Evolutionary conservation across 2,329 filamentous ascomycete genomes (phyloP).

Genomic region (Fusarium sp.): DNA sequence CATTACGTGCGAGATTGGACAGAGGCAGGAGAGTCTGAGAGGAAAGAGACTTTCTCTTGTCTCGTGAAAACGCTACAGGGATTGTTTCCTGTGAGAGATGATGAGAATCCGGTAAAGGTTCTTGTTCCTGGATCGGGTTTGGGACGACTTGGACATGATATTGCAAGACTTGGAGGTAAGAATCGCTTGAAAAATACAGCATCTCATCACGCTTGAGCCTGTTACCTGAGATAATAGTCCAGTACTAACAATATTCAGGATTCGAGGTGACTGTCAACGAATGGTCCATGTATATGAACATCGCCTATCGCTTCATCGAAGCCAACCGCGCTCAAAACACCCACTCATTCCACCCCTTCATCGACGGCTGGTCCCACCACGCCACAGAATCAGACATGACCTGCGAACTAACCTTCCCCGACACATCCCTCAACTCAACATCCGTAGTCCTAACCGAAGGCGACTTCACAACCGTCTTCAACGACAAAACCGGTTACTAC

Average conservation of each 20-base stretch:
- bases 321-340: constrained; percentile 41
- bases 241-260: constrained; percentile 39
- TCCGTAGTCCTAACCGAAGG: constrained; percentile 64
- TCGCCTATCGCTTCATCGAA: constrained; percentile 63
- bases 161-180: constrained; percentile 56
- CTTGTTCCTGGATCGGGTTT: constrained; percentile 66
- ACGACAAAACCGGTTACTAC: constrained; percentile 48
- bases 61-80: constrained; percentile 50
- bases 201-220: fast-evolving
- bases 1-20: constrained; percentile 70
- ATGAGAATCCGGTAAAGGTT: constrained; percentile 48
- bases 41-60: constrained; percentile 56
- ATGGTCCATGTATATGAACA: constrained; percentile 69
- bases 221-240: fast-evolving
- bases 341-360: constrained; percentile 60
- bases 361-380: constrained; percentile 69
- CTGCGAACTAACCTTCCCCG: constrained; percentile 60
- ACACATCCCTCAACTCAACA: constrained; percentile 50
- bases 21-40: constrained; percentile 58
- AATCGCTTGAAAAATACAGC: fast-evolving
- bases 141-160: constrained; percentile 64
- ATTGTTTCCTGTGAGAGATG: constrained; percentile 47
- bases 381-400: constrained; percentile 60
- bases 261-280: constrained; percentile 68
- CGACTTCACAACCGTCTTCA: constrained; percentile 63